Conservation (phyloP, 2,329 filamentous ascomycete species). For the Diplodia seriata region DNA sequence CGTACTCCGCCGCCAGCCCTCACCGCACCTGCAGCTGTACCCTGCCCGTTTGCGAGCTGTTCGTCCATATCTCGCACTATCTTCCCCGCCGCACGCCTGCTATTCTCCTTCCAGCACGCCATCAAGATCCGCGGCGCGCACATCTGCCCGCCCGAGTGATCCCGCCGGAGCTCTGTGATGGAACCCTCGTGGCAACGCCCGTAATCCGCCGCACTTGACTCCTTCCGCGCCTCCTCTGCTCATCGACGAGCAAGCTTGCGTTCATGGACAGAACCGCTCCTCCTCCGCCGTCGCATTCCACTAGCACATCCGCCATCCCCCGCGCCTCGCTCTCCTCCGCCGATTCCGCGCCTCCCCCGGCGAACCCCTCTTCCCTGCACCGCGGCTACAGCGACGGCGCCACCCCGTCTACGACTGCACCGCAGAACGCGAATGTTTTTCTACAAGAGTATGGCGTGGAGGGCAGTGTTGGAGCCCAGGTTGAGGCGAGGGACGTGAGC, state of each 20-base stretch:
- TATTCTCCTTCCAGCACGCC: neutral
- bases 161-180: slow-evolving; percentile 19
- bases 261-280: slow-evolving; percentile 23
- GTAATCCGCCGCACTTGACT: neutral
- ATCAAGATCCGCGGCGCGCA: neutral
- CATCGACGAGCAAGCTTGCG: slow-evolving; percentile 13
- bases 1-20: slow-evolving; percentile 12
- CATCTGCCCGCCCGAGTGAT: slow-evolving; percentile 5
- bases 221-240: neutral
- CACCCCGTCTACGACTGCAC: neutral
- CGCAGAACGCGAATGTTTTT: neutral
- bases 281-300: slow-evolving; percentile 3
- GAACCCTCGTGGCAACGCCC: slow-evolving; percentile 12
- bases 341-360: neutral
- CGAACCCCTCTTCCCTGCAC: slow-evolving; percentile 18
- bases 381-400: slow-evolving; percentile 27
- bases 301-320: slow-evolving; percentile 24
- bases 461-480: neutral
- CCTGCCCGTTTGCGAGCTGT: slow-evolving; percentile 11
- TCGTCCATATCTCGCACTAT: neutral
- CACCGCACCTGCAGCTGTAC: slow-evolving; percentile 25
- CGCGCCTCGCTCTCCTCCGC: slow-evolving; percentile 9
- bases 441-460: slow-evolving; percentile 19
- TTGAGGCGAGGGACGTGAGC: slow-evolving; percentile 4
- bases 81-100: neutral